Base-by-base conservation (phyloP, 768 basidiomycete genomes). In the Trametes sanguinea region DNA sequence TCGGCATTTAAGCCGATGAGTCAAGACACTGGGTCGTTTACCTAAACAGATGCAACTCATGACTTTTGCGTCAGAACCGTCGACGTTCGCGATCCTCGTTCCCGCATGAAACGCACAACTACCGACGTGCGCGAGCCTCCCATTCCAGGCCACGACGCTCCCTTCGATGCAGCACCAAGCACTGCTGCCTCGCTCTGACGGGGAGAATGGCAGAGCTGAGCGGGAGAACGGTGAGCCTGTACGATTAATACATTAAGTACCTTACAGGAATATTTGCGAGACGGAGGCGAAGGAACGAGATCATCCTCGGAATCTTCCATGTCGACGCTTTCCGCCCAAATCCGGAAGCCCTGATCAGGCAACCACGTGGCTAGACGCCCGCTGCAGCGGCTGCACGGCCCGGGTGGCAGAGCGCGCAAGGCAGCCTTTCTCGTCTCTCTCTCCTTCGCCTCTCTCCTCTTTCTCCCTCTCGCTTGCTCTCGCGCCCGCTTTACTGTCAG, bases 1-100 rank as follows among this genome's bases (percentile, higher is more conserved):
- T 50, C 37, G 50, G 16, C 44, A 51, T 50, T 8, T n/a, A 8
- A 54, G 54, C 63, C 51, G 63, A 59, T 63, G 62, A 58, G 62
- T 63, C 62, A 63, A 63, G 51, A 7, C 33, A 32, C 43, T 51
- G 35, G 45, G 57, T 57, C 51, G 57, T 63, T 37, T 63, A 63
- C 62, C 62, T 63, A 63, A 63, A 54, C 42, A 17, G 37, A 57
- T 29, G 51, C 35, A 4, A 52, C 50, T 22, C 35, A 56, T 45
- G 54, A 51, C 51, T 32, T 17, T n/a, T 5, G 55, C 52, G 51
- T 51, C 55, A 57, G 57, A 32, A 44, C 22, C 40, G 50, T 43
- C 40, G 50, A 17, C 16, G 57, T 59, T 59, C 50, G 50, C 57
- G 57, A 59, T 59, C 57, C 57, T 59, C 57, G 50, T 59, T 59